Percentiles rank a stretch among this genome's conserved stretches.
These are phyloP conservation scores for Pestalotiopsis fici DNA, from an alignment of 2,329 filamentous ascomycete species.

Conservation along the genomic window DNA sequence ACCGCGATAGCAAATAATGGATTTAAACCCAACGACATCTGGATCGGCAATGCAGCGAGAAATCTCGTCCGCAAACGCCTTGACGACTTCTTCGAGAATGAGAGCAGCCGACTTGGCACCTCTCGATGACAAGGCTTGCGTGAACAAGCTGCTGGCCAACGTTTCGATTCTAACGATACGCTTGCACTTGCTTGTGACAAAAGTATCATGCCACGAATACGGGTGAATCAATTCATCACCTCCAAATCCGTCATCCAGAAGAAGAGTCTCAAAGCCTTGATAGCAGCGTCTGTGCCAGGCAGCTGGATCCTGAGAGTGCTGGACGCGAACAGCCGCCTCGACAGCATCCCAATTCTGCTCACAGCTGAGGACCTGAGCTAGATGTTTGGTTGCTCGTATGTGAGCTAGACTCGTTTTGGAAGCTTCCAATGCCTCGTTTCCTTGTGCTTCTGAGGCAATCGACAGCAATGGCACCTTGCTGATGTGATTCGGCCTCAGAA, in stretches of 20 bases:
- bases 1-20: constrained; percentile 78
- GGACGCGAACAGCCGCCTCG: constrained; percentile 41
- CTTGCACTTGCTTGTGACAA: constrained; percentile 64
- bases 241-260: constrained; percentile 78
- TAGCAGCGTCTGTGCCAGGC: constrained; percentile 66
- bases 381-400: constrained; percentile 68
- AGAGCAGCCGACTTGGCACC: constrained; percentile 36
- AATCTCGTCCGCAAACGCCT: constrained; percentile 55
- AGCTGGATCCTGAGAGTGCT: constrained; percentile 47
- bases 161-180: constrained; percentile 79
- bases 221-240: constrained; percentile 54
- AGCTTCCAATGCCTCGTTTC: constrained; percentile 61
- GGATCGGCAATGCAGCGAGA: constrained; percentile 60
- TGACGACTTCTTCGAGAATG: constrained; percentile 44
- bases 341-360: constrained; percentile 62
- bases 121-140: constrained; percentile 14
- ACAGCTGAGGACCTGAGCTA: constrained; percentile 66
- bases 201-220: constrained; percentile 66
- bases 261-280: constrained; percentile 69
- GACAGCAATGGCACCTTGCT: constrained; percentile 52
- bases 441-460: constrained; percentile 73
- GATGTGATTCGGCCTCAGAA: constrained; percentile 55
- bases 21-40: constrained; percentile 79
- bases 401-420: constrained; percentile 66
- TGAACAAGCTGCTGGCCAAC: constrained; percentile 45